Conservation (phyloP, 2,329 filamentous ascomycete genomes). For the Diplodia seriata region DNA sequence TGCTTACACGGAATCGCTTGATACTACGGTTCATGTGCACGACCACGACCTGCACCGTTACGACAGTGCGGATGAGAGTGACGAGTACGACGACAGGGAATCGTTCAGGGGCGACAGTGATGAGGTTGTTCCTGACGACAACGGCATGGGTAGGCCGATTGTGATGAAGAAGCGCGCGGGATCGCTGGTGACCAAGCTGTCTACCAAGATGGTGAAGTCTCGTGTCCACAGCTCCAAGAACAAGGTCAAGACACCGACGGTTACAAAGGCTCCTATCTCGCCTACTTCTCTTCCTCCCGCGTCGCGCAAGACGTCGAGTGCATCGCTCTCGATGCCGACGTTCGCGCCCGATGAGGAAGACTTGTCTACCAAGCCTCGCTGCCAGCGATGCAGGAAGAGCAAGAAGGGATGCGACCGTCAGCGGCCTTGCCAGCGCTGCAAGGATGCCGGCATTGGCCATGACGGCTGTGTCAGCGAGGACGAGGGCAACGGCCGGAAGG, state of each 20-base stretch:
- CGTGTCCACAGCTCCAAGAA: slow-evolving; percentile 58
- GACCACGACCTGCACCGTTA: slow-evolving; percentile 51
- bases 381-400: slow-evolving; percentile 97
- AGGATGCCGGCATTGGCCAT: slow-evolving; percentile 89
- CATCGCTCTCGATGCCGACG: slow-evolving; percentile 70
- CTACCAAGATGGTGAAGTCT: slow-evolving; percentile 49
- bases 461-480: slow-evolving; percentile 98
- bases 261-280: slow-evolving; percentile 57
- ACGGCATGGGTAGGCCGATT: slow-evolving; percentile 50
- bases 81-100: slow-evolving; percentile 63
- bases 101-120: slow-evolving; percentile 64
- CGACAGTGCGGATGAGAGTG: slow-evolving; percentile 61
- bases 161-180: slow-evolving; percentile 44
- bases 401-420: slow-evolving; percentile 99
- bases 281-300: slow-evolving; percentile 70
- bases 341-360: slow-evolving; percentile 80
- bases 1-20: slow-evolving; percentile 34
- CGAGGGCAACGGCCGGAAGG: slow-evolving; percentile 95
- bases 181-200: slow-evolving; percentile 49
- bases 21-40: slow-evolving; percentile 34
- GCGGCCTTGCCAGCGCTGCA: slow-evolving; percentile 91
- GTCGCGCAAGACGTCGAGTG: slow-evolving; percentile 76
- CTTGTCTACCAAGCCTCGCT: slow-evolving; percentile 92
- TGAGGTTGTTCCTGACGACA: slow-evolving; percentile 49
- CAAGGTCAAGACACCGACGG: slow-evolving; percentile 55